A percentile compares a stretch with the other conserved stretches of the same genome.
Evolutionary conservation across 2,329 filamentous ascomycete genomes (phyloP).

Genomic region (Endoconidiophora laricicola): DNA sequence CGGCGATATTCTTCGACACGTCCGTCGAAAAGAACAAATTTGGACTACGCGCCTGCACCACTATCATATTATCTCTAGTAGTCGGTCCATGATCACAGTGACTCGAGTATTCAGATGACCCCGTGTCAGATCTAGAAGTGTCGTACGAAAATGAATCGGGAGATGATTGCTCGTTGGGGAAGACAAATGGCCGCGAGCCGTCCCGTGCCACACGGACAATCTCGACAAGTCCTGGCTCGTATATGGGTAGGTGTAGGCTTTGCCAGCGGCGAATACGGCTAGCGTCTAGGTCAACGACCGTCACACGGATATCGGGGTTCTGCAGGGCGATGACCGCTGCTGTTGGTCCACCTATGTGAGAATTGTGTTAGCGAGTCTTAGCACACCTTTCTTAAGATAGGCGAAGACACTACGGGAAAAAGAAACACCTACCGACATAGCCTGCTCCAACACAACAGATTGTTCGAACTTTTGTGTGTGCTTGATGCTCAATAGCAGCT

Average conservation of each 20-base stretch:
- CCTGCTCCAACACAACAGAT: conserved; percentile 63
- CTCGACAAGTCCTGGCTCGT: conserved; percentile 54
- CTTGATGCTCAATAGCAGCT: too few species aligned
- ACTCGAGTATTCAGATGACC: neutral
- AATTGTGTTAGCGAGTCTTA: neutral
- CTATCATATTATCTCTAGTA: conserved; percentile 14
- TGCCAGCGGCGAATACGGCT: conserved; percentile 56
- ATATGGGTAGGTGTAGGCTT: conserved; percentile 55
- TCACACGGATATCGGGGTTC: conserved; percentile 53
- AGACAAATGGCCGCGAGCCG: conserved; percentile 29
- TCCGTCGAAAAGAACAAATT: conserved; percentile 64
- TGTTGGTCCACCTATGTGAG: conserved; percentile 47
- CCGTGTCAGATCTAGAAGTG: conserved; percentile 16
- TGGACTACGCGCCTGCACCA: conserved; percentile 30
- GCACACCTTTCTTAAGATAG: neutral
- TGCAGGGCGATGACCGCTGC: conserved; percentile 58
- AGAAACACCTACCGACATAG: conserved; percentile 46
- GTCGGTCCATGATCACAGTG: neutral
- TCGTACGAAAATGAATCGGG: neutral
- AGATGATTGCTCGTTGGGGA: conserved; percentile 22
- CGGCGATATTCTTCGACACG: conserved; percentile 40
- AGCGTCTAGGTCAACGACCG: conserved; percentile 56
- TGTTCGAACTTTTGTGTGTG: conserved; percentile 27
- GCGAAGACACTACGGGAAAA: neutral
- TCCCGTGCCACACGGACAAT: conserved; percentile 50